These are phyloP conservation scores for Starmerella davenportii DNA, from an alignment of 805 yeast genomes.

Conservation along the genomic window DNA sequence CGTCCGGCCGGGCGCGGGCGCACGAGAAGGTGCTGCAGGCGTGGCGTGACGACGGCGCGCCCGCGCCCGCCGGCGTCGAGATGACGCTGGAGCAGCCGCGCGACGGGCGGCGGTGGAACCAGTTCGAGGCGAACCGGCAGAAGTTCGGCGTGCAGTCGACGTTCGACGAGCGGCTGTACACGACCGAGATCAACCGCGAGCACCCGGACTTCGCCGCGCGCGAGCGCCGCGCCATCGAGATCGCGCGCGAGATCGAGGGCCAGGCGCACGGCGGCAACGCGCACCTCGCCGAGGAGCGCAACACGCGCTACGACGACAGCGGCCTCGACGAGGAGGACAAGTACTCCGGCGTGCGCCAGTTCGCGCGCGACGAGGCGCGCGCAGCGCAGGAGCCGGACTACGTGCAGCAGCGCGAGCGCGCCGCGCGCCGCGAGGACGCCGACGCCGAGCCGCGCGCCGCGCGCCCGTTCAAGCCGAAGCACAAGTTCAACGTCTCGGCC, in stretches of 20 bases:
- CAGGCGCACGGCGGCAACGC: conserved; percentile 45
- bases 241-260: conserved; percentile 71
- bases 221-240: conserved; percentile 48
- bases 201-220: conserved; percentile 58
- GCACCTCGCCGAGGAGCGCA: conserved; percentile 87
- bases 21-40: conserved; percentile 55
- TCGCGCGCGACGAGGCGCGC: conserved; percentile 12
- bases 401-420: conserved; percentile 19
- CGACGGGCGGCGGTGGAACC: conserved; percentile 50
- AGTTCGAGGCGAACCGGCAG: conserved; percentile 75
- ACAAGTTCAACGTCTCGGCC: conserved; percentile 39
- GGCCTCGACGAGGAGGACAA: conserved; percentile 92
- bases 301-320: conserved; percentile 52
- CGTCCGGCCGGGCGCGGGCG: conserved; percentile 31
- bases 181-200: conserved; percentile 52
- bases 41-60: conserved; percentile 59
- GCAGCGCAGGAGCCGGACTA: conserved; percentile 18
- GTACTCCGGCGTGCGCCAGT: conserved; percentile 45
- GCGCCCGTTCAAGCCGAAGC: conserved; percentile 21
- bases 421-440: conserved; percentile 21
- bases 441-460: background rate
- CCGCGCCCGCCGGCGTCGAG: conserved; percentile 9
- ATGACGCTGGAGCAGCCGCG: conserved; percentile 6
- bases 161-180: conserved; percentile 71
- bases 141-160: conserved; percentile 78